Percentiles rank a stretch among this genome's conserved stretches.
Conservation (phyloP, 768 basidiomycete species). For the Hirschioporus abietinus region DNA sequence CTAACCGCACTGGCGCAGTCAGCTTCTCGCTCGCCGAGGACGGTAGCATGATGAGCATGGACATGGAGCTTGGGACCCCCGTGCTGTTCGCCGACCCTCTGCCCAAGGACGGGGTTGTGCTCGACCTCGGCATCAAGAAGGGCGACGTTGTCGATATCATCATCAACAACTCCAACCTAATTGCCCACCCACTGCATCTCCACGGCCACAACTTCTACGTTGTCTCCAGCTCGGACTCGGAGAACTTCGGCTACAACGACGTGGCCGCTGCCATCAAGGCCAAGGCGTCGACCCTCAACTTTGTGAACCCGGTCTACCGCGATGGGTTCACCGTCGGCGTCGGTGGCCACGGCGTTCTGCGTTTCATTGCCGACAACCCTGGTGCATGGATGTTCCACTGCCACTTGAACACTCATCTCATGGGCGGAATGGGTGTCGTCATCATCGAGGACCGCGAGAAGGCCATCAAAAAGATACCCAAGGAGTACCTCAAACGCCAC, state of each 20-base stretch:
- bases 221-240: slow-evolving; percentile 65
- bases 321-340: slow-evolving; percentile 81
- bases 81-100: neutral
- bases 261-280: slow-evolving; percentile 74
- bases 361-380: slow-evolving; percentile 86
- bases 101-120: slow-evolving; percentile 59
- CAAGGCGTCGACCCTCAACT: slow-evolving; percentile 31
- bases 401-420: slow-evolving; percentile 5
- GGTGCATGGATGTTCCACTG: slow-evolving; percentile 87
- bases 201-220: slow-evolving; percentile 89
- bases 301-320: slow-evolving; percentile 75
- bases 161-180: slow-evolving; percentile 9
- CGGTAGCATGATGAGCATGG: slow-evolving; percentile 1
- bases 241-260: slow-evolving; percentile 65
- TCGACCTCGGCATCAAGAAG: slow-evolving; percentile 76
- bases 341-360: slow-evolving; percentile 61
- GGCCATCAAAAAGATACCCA: neutral
- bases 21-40: neutral
- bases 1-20: neutral
- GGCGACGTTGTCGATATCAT: slow-evolving; percentile 56
- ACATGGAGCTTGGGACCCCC: neutral
- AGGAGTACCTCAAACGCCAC: neutral
- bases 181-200: slow-evolving; percentile 56
- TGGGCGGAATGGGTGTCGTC: neutral
- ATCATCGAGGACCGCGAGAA: neutral